Evolutionary conservation across 2,329 filamentous ascomycete genomes (phyloP).

Genomic region (Apiospora aurea): DNA sequence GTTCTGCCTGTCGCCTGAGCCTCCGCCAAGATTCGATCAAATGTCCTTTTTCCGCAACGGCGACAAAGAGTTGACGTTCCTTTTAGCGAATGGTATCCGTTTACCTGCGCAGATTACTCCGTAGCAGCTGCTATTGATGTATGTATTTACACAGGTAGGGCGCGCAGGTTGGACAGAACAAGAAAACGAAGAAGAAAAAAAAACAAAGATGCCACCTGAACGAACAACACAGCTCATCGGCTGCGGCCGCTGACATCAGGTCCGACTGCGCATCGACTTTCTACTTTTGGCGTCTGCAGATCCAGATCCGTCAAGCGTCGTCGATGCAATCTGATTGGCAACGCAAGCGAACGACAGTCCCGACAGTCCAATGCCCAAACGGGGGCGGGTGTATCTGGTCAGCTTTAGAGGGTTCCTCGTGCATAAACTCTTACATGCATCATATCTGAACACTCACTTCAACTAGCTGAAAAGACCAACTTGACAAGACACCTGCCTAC

Average conservation of each 20-base stretch:
- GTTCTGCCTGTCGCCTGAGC: constrained; percentile 1
- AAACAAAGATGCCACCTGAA: background rate
- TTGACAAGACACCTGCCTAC: no score
- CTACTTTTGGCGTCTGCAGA: constrained; percentile 9
- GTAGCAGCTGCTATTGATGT: background rate
- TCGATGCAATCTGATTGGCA: background rate
- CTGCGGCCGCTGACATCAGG: background rate
- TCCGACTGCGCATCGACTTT: constrained; percentile 5
- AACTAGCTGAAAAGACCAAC: background rate
- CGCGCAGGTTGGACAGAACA: background rate
- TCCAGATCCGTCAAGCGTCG: constrained; percentile 3
- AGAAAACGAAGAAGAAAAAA: background rate
- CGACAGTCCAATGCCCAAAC: background rate
- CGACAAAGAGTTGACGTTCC: background rate
- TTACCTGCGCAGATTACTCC: background rate
- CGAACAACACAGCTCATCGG: background rate
- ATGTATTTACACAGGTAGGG: background rate
- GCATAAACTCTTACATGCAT: no score
- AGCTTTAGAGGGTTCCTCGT: no score
- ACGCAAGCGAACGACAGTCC: background rate
- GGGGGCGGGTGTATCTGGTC: background rate
- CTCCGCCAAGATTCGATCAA: background rate
- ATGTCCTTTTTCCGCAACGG: background rate
- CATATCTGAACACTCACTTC: background rate
- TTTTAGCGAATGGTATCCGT: background rate